Evolutionary conservation across 768 basidiomycete species (phyloP).

Genomic region (Boletus sensibilis): DNA sequence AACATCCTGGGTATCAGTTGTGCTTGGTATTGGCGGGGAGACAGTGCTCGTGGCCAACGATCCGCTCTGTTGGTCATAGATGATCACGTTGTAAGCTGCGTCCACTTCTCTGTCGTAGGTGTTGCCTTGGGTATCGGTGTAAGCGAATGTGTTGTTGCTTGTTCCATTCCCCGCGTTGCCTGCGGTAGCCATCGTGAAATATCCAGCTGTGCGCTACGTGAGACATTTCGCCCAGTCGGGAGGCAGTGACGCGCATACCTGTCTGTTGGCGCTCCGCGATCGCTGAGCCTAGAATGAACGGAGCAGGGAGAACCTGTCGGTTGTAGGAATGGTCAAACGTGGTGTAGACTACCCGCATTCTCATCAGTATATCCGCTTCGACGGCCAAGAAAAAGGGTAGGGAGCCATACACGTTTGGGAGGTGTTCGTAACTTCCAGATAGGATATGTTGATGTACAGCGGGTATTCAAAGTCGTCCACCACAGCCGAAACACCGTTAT

Average conservation of each 20-base stretch:
- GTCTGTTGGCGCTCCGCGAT: slow-evolving; percentile 61
- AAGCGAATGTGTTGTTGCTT: slow-evolving; percentile 65
- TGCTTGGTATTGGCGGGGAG: slow-evolving; percentile 6
- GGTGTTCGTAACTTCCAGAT: slow-evolving; percentile 32
- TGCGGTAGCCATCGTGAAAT: slow-evolving; percentile 42
- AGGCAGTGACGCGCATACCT: slow-evolving; percentile 36
- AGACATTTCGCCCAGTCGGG: background rate
- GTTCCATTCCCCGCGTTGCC: slow-evolving; percentile 68
- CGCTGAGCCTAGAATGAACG: slow-evolving; percentile 56
- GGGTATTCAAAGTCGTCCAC: slow-evolving; percentile 57
- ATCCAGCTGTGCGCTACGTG: slow-evolving; percentile 41
- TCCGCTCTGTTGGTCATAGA: slow-evolving; percentile 56
- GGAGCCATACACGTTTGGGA: slow-evolving; percentile 19
- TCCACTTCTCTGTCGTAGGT: slow-evolving; percentile 61
- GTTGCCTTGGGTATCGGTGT: slow-evolving; percentile 57
- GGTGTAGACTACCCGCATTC: slow-evolving; percentile 41
- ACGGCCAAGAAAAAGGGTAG: background rate
- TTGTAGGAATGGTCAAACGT: slow-evolving; percentile 69
- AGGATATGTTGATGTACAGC: slow-evolving; percentile 41
- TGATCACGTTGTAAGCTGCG: slow-evolving; percentile 60
- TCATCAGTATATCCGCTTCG: background rate
- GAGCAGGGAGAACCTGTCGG: slow-evolving; percentile 54
- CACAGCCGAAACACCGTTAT: slow-evolving; percentile 44
- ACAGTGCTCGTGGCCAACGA: slow-evolving; percentile 34
- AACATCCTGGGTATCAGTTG: background rate